A percentile compares a stretch with the other conserved stretches of the same genome.
Evolutionary conservation across 257 asterid species (phyloP).

Genomic region (Solanum chmielewskii): DNA sequence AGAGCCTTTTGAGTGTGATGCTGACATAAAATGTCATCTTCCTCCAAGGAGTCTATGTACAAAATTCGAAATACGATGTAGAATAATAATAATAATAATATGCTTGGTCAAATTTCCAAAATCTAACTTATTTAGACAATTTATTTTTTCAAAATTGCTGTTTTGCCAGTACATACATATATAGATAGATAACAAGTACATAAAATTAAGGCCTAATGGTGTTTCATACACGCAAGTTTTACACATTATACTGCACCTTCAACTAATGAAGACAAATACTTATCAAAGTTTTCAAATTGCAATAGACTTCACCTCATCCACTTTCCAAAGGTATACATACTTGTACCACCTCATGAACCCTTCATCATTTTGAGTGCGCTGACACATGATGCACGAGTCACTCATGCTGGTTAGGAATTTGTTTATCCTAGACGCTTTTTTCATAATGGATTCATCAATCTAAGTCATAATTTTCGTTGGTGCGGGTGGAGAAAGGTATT

Average conservation of each 20-base stretch:
- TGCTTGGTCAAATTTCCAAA: no score
- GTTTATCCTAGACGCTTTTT: conserved; percentile 28
- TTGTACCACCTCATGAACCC: conserved; percentile 77
- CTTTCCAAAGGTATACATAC: conserved; percentile 72
- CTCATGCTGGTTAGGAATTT: conserved; percentile 45
- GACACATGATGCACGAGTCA: conserved; percentile 49
- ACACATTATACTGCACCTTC: neutral
- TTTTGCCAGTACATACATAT: neutral
- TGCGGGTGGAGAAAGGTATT: conserved; percentile 22
- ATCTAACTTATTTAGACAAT: no score
- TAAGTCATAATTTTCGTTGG: conserved; percentile 12
- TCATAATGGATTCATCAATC: conserved; percentile 37
- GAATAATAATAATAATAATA: no score
- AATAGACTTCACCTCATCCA: conserved; percentile 62
- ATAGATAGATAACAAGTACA: neutral
- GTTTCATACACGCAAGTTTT: neutral
- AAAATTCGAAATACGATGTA: neutral
- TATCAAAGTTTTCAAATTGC: conserved; percentile 25
- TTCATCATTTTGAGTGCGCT: conserved; percentile 51
- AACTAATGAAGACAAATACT: neutral
- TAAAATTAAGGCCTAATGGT: neutral
- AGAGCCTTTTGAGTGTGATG: neutral
- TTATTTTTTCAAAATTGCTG: no score
- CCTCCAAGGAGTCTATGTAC: no score
- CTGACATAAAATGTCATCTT: neutral